A percentile compares a stretch with the other conserved stretches of the same genome.
phyloP scores from a whole-genome alignment of 331 rosid genomes.

The Quercus phellos region DNA sequence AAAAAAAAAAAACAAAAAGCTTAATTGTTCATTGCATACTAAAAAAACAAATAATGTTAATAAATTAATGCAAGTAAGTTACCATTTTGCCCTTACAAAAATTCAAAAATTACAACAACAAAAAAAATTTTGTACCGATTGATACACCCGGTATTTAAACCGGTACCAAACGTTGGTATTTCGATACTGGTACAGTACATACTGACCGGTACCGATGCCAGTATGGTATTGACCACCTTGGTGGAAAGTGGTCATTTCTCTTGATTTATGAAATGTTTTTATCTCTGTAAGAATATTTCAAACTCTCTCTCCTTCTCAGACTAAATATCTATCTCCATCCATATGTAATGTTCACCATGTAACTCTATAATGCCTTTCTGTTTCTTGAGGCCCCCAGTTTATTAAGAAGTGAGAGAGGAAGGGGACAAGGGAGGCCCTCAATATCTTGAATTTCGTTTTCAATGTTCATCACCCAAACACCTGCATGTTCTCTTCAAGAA shows the following conservation, averaged over 20 bases:
- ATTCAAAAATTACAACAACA: too few relatives aligned
- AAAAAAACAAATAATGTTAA: too few relatives aligned
- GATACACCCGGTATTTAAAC: too few relatives aligned
- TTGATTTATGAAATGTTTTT: background rate
- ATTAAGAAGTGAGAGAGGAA: constrained; percentile 14
- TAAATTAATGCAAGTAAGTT: too few relatives aligned
- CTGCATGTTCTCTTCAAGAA: constrained; percentile 84
- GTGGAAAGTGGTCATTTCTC: background rate
- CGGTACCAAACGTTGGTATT: rapidly evolving
- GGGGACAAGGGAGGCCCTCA: constrained; percentile 67
- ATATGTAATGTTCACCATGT: background rate
- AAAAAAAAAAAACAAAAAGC: too few relatives aligned
- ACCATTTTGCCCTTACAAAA: too few relatives aligned
- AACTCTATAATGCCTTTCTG: background rate
- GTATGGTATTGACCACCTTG: too few relatives aligned
- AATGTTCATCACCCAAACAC: constrained; percentile 66
- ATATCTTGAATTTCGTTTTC: constrained; percentile 45
- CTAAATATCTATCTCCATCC: background rate
- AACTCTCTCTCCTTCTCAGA: background rate
- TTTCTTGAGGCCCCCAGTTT: constrained; percentile 17
- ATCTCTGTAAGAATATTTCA: background rate
- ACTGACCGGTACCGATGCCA: too few relatives aligned
- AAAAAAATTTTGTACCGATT: too few relatives aligned
- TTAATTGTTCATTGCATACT: too few relatives aligned
- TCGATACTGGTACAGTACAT: rapidly evolving